Evolutionary conservation across 768 basidiomycete genomes (phyloP), one percentile per base, ranked within the genome.

Genomic region (Termitomyces sp.): DNA sequence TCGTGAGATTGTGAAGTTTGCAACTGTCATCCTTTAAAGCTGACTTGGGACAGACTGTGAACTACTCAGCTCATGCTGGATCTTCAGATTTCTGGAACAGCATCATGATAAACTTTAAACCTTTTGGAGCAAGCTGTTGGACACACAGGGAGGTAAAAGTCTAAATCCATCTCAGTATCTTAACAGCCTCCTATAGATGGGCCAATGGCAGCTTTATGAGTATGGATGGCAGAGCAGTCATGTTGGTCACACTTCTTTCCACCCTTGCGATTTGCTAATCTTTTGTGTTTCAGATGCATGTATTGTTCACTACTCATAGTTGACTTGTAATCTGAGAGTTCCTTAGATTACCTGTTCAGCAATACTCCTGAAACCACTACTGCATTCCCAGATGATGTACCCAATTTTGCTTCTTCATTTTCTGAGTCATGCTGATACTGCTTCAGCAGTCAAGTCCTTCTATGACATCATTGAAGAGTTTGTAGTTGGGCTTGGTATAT

Each of bases 331-430:
- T 40, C 45, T 63, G 19, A 49, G 27, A 17, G 4, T 25, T 42
- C 14, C 41, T 32, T 58, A 82, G 80, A 82, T 65, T 82, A 82
- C 62, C 66, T 82, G 40, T 82, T 77, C 69, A 71, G 66, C 52
- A 74, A 80, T 61, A 76, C 68, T 43, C 65, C 78, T 37, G 78
- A 77, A 58, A 73, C 69, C 1, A 81, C 79, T 1, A 81, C 77
- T 1, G 75, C 79, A 5, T 83, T 83, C 65, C 82, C 82, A 29
- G 81, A 82, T 68, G 73, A 83, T 65, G 81, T 81, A 68, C 76
- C 69, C 5, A 4, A 49, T 48, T 25, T 29, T 19, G 14, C 11
- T 52, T 43, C 19, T 53, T 34, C 21, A 51, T 43, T 43, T 31
- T 56, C 29, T 51, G 14, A 4, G 2, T 32, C 34, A 58, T 40